Evolutionary conservation across 305 asterid genomes (phyloP).

Genomic region (Rubia tinctorum): DNA sequence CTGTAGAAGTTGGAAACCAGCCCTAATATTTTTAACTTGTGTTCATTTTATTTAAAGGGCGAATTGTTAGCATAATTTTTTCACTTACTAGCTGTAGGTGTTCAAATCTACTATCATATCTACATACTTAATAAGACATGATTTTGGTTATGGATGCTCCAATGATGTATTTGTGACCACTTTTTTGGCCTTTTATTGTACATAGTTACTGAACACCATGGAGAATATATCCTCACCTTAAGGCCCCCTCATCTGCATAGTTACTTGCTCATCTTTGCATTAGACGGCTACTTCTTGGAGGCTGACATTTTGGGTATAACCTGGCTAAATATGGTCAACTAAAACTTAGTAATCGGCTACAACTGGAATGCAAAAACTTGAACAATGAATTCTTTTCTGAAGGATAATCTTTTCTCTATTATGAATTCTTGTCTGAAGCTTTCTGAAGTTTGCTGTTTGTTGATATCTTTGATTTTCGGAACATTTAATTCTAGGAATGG

Average conservation of each 20-base stretch:
- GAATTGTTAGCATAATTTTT: not conserved
- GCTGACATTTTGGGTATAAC: not conserved
- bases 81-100: not conserved
- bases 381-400: no score
- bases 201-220: not conserved
- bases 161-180: not conserved
- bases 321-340: no score
- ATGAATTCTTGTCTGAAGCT: no score
- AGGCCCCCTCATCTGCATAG: not conserved
- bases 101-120: not conserved
- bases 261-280: not conserved
- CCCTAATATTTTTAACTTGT: not conserved
- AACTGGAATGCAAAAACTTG: no score
- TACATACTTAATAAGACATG: not conserved
- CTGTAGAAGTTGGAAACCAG: not conserved
- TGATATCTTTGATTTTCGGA: conserved; percentile 1
- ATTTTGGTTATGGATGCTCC: not conserved
- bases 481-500: conserved; percentile 70
- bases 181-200: not conserved
- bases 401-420: no score
- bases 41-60: not conserved
- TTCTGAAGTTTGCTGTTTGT: not conserved
- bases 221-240: no score
- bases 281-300: no score
- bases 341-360: no score